phyloP scores from a whole-genome alignment of 306 rosid species.

The Ormosia emarginata region DNA sequence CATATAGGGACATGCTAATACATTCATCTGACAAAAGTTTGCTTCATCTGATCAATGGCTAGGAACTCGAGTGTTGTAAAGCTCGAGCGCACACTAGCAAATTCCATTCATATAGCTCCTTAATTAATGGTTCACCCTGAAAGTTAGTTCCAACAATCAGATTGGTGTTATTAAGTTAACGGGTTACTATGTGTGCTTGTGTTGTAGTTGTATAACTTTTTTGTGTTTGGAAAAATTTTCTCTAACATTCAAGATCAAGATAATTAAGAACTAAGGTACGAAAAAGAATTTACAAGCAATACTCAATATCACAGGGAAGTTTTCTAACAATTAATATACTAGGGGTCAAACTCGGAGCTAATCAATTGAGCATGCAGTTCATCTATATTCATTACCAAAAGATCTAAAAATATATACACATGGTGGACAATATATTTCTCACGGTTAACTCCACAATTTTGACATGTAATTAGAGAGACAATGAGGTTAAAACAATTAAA shows the following conservation, averaged over 20 bases:
- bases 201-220: no score
- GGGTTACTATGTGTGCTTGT: neutral
- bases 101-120: no score
- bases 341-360: neutral
- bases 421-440: neutral
- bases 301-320: neutral
- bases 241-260: neutral
- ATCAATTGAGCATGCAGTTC: neutral
- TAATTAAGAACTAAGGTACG: neutral
- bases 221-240: neutral
- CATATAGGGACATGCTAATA: no score
- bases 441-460: neutral
- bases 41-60: no score
- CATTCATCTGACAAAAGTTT: no score
- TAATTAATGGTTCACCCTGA: no score
- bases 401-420: neutral
- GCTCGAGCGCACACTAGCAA: no score
- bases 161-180: neutral
- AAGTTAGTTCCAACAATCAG: neutral
- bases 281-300: neutral
- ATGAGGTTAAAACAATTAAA: neutral
- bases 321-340: neutral
- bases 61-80: no score
- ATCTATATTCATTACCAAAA: neutral
- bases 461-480: neutral